Base-by-base conservation (phyloP, 495 filamentous ascomycete genomes). In the Penicillium pancosmium region DNA sequence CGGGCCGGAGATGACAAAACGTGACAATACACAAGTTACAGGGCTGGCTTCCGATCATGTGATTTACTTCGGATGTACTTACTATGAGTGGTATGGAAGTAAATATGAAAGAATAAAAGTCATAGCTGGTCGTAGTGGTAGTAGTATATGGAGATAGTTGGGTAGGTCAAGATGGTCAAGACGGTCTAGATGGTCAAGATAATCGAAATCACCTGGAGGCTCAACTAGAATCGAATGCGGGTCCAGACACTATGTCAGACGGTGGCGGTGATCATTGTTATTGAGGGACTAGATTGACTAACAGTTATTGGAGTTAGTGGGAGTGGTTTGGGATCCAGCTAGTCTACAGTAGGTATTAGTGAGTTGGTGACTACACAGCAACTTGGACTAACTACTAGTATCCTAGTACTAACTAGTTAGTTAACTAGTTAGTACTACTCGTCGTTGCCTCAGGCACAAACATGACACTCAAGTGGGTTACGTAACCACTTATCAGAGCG, bases 11-110 rank as follows among this genome's bases (percentile, higher is more conserved):
- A 19, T 48, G 51, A 58, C 60, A 36, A 27, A 51, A 58, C 55
- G 52, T 62, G 55, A 62, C 60, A 62, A 38, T 61, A 56, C 60
- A 19, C 0, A 8, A 44, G 41, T n/a, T 8, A 57, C 36, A 46
- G 18, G 27, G 50, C 56, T 59, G 33, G n/a, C 9, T 31, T 40
- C 36, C 47, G 46, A 48, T 61, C 54, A 61, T 41, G 41, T 62
- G 50, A 53, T 55, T 13, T 33, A 18, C 19, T 21, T 13, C 8
- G 41, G 16, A 50, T 50, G 23, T 25, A 19, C 51, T 46, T 9
- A 38, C 27, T 9, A 27, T 5, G 27, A 31, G 36, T 38, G n/a
- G 36, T 38, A 38, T n/a, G 36, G 36, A 38, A 38, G 11, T 38
- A 38, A 31, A 9, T 31, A 9, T 31, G 25, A 27, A 27, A 27